Percentiles rank a stretch among this genome's conserved stretches.
These are phyloP conservation scores for Corymbia maculata DNA, from an alignment of 345 rosid genomes.

Conservation along the genomic window DNA sequence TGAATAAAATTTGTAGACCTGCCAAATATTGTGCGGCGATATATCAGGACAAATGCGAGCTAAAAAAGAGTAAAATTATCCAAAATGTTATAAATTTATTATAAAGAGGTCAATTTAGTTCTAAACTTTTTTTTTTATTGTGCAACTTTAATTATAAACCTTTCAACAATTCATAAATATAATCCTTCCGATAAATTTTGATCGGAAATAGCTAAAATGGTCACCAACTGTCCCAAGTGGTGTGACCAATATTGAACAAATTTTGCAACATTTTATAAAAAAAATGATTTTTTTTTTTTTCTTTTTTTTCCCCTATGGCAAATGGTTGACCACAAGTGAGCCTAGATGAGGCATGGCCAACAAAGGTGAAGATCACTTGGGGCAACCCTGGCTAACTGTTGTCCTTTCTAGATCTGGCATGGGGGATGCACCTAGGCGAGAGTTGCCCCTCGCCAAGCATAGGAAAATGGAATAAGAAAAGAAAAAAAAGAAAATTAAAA, in stretches of 20 bases:
- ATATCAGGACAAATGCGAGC: not conserved
- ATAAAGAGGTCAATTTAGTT: accelerated
- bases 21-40: not conserved
- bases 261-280: not conserved
- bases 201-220: not conserved
- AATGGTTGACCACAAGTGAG: not conserved
- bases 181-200: not conserved
- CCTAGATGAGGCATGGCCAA: not conserved
- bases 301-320: not conserved
- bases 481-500: accelerated
- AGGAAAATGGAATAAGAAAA: not conserved
- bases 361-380: not conserved
- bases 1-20: not conserved
- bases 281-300: not conserved
- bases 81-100: accelerated
- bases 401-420: too few relatives aligned
- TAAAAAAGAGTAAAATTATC: not conserved
- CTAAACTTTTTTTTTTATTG: not conserved
- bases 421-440: too few relatives aligned
- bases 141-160: not conserved
- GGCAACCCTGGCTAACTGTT: not conserved
- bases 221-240: accelerated
- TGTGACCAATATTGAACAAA: accelerated
- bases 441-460: not conserved
- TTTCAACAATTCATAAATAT: not conserved